phyloP scores from a whole-genome alignment of 176 grass and related monocot genomes.

The Zoysia japonica region DNA sequence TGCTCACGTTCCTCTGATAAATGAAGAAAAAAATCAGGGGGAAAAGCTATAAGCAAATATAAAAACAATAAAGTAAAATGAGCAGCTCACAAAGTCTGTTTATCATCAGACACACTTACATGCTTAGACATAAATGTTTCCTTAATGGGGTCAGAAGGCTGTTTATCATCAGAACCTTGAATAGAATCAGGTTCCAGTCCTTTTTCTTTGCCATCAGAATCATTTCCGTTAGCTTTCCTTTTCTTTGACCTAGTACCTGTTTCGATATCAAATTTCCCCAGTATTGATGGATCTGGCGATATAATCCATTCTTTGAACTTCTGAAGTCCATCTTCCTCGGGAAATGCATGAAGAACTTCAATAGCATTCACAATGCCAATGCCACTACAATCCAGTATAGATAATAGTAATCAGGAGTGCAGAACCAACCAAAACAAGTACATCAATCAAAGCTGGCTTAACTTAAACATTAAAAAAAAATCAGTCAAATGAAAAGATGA shows the following conservation, averaged over 20 bases:
- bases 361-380: conserved; percentile 99
- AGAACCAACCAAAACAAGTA: background rate
- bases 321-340: conserved; percentile 86
- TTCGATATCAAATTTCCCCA: conserved; percentile 65
- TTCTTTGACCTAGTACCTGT: conserved; percentile 56
- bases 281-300: conserved; percentile 85
- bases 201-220: conserved; percentile 42
- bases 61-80: conserved; percentile 22
- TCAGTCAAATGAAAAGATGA: background rate
- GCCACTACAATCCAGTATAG: conserved; percentile 61
- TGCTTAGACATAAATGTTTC: conserved; percentile 89
- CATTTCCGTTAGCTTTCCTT: conserved; percentile 47
- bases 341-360: conserved; percentile 94
- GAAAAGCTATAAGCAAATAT: conserved; percentile 22
- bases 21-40: conserved; percentile 36
- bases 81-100: conserved; percentile 25
- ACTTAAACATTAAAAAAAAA: background rate
- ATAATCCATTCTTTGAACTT: conserved; percentile 97
- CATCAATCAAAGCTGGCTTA: background rate
- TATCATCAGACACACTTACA: conserved; percentile 70
- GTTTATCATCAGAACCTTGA: conserved; percentile 50
- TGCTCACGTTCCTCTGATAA: conserved; percentile 92
- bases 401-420: background rate
- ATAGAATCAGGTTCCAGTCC: conserved; percentile 37
- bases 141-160: conserved; percentile 55